Conservation (phyloP, 371 early-diverging fungal species). For the Mortierella polycephala region DNA sequence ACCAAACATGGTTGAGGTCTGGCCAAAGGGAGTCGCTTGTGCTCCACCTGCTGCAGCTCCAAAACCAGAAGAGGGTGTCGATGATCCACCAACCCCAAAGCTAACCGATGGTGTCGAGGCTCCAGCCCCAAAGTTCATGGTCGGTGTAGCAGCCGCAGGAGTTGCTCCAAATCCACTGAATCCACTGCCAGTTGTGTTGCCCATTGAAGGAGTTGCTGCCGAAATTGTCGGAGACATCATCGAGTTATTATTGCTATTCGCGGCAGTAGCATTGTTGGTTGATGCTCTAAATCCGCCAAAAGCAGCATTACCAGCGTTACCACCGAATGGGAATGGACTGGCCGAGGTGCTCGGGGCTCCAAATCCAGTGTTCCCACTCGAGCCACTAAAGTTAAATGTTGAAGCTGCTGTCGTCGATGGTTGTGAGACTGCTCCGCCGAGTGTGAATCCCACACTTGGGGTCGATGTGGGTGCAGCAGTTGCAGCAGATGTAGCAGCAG, state of each 20-base stretch:
- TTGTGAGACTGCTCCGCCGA: constrained; percentile 12
- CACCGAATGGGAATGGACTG: constrained; percentile 13
- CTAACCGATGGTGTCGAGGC: not conserved
- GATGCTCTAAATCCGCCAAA: too few relatives aligned
- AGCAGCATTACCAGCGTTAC: not conserved
- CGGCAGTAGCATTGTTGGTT: too few relatives aligned
- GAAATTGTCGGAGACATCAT: constrained; percentile 16
- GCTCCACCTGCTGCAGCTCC: not conserved
- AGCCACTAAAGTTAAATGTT: constrained; percentile 11
- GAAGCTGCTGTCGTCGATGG: constrained; percentile 3
- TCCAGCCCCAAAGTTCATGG: not conserved
- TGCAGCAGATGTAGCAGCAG: not conserved
- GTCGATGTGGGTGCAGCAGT: not conserved
- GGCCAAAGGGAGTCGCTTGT: not conserved
- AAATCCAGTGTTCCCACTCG: not conserved
- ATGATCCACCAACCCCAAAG: constrained; percentile 4
- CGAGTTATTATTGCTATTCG: not conserved
- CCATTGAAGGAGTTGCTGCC: constrained; percentile 1
- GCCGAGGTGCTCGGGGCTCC: not conserved
- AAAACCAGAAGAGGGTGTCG: constrained; percentile 6
- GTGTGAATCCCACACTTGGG: constrained; percentile 8
- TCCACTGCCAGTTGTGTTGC: not conserved
- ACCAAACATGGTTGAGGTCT: constrained; percentile 1
- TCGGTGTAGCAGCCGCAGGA: not conserved
- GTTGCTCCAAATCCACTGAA: constrained; percentile 1